Evolutionary conservation across 75 land plant species (phyloP).

Genomic region (Selaginella moellendorffii): DNA sequence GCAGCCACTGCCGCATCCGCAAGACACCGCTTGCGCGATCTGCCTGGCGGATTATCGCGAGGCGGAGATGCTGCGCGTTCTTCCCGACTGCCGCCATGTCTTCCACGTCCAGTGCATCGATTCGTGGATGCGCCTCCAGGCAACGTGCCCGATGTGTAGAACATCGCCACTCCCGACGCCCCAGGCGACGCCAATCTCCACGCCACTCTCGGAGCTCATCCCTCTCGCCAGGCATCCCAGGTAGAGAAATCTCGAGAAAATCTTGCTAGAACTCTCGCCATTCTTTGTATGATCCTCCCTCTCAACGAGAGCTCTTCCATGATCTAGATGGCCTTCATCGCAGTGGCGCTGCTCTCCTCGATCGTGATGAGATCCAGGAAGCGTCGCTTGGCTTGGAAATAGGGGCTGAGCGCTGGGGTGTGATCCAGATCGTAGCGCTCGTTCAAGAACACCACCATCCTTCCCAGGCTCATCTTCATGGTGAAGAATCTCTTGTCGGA

Average conservation of each 20-base stretch:
- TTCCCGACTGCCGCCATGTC: constrained; percentile 81
- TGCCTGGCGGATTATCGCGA: constrained; percentile 74
- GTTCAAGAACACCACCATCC: neutral
- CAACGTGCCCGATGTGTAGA: constrained; percentile 84
- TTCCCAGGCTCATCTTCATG: neutral
- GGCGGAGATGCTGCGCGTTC: constrained; percentile 70
- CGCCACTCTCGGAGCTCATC: constrained; percentile 73
- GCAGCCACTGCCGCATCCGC: constrained; percentile 7
- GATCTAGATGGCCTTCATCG: no score
- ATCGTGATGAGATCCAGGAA: neutral
- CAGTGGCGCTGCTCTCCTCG: no score
- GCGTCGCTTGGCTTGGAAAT: neutral
- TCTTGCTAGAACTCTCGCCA: no score
- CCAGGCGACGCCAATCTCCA: constrained; percentile 67
- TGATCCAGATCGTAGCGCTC: neutral
- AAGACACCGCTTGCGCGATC: constrained; percentile 52
- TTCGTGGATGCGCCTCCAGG: constrained; percentile 76
- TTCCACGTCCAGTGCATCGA: constrained; percentile 71
- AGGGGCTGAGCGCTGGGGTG: neutral
- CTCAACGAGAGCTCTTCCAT: no score
- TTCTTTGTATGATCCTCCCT: no score
- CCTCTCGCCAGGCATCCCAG: constrained; percentile 67
- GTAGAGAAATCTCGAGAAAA: no score
- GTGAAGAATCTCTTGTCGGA: neutral
- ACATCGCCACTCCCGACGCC: constrained; percentile 69